Evolutionary conservation across 371 early-diverging fungal genomes (phyloP).

Genomic region (Zychaea mexicana): DNA sequence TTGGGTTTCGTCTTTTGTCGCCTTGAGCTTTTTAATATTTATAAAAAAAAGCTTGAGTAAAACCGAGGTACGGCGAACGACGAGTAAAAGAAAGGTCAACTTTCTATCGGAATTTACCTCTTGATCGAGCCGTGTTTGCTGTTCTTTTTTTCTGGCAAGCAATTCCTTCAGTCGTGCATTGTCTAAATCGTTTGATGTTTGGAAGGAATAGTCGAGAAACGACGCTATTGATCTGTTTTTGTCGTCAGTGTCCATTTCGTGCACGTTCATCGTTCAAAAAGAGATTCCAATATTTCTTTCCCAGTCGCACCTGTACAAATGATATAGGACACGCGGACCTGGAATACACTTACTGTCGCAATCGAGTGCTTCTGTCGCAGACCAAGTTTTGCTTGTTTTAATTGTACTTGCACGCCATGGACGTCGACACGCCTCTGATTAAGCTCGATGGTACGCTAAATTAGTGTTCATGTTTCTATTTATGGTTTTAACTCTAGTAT

Average conservation of each 20-base stretch:
- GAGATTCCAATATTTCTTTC: too few relatives aligned
- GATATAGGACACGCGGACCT: not conserved
- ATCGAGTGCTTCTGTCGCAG: not conserved
- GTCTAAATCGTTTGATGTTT: not conserved
- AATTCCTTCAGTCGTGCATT: not conserved
- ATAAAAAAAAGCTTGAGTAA: not conserved
- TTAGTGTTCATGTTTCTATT: not conserved
- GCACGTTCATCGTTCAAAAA: not conserved
- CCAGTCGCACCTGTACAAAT: not conserved
- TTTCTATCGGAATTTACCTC: conserved; percentile 6
- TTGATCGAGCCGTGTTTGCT: not conserved
- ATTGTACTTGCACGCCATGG: not conserved
- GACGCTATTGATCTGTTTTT: not conserved
- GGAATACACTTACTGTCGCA: not conserved
- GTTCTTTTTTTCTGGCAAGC: not conserved
- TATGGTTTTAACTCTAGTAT: too few relatives aligned
- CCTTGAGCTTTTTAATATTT: conserved; percentile 8
- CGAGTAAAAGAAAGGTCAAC: too few relatives aligned
- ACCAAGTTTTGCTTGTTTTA: not conserved
- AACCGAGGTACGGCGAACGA: too few relatives aligned
- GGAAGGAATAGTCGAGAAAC: conserved; percentile 5
- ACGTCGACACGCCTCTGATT: not conserved
- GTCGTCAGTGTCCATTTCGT: not conserved
- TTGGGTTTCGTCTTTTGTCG: conserved; percentile 12
- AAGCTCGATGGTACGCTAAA: not conserved